phyloP scores from a whole-genome alignment of 176 grass and related monocot species.

The Rhynchospora tenuis region DNA sequence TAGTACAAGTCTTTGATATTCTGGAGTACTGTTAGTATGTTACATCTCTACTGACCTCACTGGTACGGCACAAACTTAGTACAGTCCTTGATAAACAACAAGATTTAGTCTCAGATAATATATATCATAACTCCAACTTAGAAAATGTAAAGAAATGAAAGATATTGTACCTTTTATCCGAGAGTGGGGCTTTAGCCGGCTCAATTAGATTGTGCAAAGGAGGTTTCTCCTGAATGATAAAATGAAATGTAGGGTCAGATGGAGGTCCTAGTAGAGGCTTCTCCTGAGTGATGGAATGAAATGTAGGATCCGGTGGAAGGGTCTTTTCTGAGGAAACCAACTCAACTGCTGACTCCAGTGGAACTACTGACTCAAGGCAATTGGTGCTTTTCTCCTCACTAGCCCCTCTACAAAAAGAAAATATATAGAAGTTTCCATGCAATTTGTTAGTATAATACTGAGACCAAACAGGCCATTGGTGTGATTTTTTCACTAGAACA shows the following conservation, averaged over 20 bases:
- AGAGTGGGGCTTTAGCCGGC: background rate
- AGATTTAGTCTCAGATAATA: background rate
- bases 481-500: background rate
- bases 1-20: background rate
- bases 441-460: background rate
- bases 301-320: background rate
- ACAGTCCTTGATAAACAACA: background rate
- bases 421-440: background rate
- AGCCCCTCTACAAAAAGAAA: constrained; percentile 44
- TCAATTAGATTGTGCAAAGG: background rate
- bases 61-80: too few species aligned
- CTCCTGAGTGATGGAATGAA: background rate
- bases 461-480: background rate
- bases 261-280: background rate
- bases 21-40: background rate
- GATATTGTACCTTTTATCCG: background rate
- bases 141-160: constrained; percentile 1
- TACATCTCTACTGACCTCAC: background rate
- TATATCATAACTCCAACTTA: background rate
- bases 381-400: constrained; percentile 43
- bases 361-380: background rate
- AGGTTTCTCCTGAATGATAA: background rate
- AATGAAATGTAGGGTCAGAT: background rate
- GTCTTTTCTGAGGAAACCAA: too few species aligned
- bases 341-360: background rate